These are phyloP conservation scores for Trametes hirsuta DNA, from an alignment of 1,284 basidiomycete genomes.

Conservation along the genomic window DNA sequence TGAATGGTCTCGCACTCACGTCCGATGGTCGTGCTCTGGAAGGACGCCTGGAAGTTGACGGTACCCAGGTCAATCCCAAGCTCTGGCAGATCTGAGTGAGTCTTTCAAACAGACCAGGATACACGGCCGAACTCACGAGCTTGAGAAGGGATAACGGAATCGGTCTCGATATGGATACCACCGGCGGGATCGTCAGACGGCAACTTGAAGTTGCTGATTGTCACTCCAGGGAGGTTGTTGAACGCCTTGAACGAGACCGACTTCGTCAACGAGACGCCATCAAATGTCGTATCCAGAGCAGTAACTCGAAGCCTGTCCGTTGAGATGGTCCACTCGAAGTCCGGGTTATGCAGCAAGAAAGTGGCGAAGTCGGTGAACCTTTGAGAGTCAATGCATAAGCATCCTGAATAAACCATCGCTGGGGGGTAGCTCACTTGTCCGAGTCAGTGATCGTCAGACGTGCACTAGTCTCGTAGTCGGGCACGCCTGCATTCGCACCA, in stretches of 20 bases:
- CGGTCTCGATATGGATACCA: conserved; percentile 72
- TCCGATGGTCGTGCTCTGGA: conserved; percentile 52
- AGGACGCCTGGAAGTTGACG: conserved; percentile 68
- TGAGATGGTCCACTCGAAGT: conserved; percentile 75
- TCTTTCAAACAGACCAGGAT: background rate
- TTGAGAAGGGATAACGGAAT: conserved; percentile 68
- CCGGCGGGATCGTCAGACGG: conserved; percentile 67
- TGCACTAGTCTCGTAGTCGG: conserved; percentile 58
- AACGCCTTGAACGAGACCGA: conserved; percentile 72
- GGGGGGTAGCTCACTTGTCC: conserved; percentile 32
- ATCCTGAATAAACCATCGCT: background rate
- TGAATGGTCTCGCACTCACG: conserved; percentile 44
- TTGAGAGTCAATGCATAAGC: background rate
- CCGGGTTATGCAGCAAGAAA: conserved; percentile 66
- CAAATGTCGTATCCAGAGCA: conserved; percentile 73
- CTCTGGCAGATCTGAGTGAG: conserved; percentile 40
- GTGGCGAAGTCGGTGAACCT: conserved; percentile 73
- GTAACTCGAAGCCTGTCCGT: conserved; percentile 63
- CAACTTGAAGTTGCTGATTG: conserved; percentile 71
- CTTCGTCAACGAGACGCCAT: conserved; percentile 67
- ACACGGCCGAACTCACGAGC: conserved; percentile 49
- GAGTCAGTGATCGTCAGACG: conserved; percentile 59
- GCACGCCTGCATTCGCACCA: conserved; percentile 68
- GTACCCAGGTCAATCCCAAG: conserved; percentile 76
- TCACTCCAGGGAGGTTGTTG: conserved; percentile 68